Evolutionary conservation across 2,329 filamentous ascomycete genomes (phyloP).

Genomic region (Claviceps pazoutovae): DNA sequence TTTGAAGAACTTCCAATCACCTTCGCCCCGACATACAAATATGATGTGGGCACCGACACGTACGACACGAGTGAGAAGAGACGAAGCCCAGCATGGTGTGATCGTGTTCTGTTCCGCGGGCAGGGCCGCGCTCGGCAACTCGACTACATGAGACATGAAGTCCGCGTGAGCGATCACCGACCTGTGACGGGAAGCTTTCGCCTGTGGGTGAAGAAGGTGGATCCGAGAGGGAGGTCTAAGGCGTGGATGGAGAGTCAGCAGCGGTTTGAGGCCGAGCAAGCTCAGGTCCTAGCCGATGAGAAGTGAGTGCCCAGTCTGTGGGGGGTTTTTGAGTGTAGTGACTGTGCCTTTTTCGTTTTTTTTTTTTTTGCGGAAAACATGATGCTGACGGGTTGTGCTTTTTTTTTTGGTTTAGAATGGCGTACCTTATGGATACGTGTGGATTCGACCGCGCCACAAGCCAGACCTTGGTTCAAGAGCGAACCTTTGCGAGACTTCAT

Average conservation of each 20-base stretch:
- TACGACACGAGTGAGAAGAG: constrained; percentile 95
- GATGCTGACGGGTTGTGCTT: not conserved
- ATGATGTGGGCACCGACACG: constrained; percentile 85
- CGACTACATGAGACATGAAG: constrained; percentile 80
- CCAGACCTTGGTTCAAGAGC: constrained; percentile 30
- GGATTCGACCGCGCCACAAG: constrained; percentile 42
- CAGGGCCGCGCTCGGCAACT: constrained; percentile 71
- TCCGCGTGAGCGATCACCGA: constrained; percentile 80
- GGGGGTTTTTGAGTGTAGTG: not conserved
- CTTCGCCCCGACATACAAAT: constrained; percentile 96
- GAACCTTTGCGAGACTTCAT: constrained; percentile 14
- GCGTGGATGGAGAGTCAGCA: constrained; percentile 63
- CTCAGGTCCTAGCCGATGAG: constrained; percentile 53
- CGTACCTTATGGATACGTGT: constrained; percentile 36
- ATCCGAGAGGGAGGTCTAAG: constrained; percentile 47
- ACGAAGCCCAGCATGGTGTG: constrained; percentile 90
- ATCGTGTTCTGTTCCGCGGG: constrained; percentile 78
- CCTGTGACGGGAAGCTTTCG: constrained; percentile 80
- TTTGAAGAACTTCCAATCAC: constrained; percentile 86
- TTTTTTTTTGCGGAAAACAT: not conserved
- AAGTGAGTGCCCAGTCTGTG: constrained; percentile 44
- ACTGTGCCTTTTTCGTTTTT: not conserved
- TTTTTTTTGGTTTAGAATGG: constrained; percentile 23
- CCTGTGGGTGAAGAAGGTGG: constrained; percentile 72
- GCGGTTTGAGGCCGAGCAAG: constrained; percentile 59